Evolutionary conservation across 495 filamentous ascomycete genomes (phyloP).

Genomic region (Xylaria castorea): DNA sequence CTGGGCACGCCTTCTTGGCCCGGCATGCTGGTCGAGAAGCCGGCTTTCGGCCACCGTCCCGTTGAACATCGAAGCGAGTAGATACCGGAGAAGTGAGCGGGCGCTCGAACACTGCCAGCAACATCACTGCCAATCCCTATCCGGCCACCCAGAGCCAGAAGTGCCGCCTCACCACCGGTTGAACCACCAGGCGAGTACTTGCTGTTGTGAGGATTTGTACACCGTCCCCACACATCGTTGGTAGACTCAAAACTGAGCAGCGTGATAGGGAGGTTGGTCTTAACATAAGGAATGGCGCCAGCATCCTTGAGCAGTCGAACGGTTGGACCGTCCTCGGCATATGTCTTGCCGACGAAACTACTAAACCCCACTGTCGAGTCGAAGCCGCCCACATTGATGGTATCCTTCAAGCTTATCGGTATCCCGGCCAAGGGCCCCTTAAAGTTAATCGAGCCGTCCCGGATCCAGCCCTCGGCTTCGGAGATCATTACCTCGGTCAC

Average conservation of each 20-base stretch:
- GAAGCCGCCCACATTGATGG: constrained; percentile 83
- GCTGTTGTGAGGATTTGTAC: constrained; percentile 80
- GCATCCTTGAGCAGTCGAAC: constrained; percentile 84
- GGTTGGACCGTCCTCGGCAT: constrained; percentile 72
- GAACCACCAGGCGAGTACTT: constrained; percentile 91
- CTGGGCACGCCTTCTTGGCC: constrained; percentile 91
- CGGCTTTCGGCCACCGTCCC: constrained; percentile 91
- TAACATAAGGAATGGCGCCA: constrained; percentile 95
- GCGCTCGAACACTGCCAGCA: constrained; percentile 86
- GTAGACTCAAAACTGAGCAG: constrained; percentile 90
- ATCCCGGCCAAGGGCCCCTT: constrained; percentile 88
- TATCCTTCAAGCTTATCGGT: constrained; percentile 89
- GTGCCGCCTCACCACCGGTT: constrained; percentile 86
- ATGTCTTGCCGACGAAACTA: constrained; percentile 69
- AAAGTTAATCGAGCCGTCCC: constrained; percentile 67
- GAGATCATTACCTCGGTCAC: constrained; percentile 87
- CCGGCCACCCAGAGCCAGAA: constrained; percentile 86
- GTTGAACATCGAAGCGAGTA: constrained; percentile 92
- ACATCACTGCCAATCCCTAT: constrained; percentile 96
- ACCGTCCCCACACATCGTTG: constrained; percentile 88
- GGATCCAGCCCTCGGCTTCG: constrained; percentile 79
- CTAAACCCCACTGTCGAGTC: constrained; percentile 88
- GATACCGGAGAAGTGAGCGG: constrained; percentile 90
- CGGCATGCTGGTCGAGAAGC: constrained; percentile 87
- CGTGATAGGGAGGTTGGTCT: constrained; percentile 93